phyloP scores from a whole-genome alignment of 148 eudicot species.

The Arctostaphylos glauca region DNA sequence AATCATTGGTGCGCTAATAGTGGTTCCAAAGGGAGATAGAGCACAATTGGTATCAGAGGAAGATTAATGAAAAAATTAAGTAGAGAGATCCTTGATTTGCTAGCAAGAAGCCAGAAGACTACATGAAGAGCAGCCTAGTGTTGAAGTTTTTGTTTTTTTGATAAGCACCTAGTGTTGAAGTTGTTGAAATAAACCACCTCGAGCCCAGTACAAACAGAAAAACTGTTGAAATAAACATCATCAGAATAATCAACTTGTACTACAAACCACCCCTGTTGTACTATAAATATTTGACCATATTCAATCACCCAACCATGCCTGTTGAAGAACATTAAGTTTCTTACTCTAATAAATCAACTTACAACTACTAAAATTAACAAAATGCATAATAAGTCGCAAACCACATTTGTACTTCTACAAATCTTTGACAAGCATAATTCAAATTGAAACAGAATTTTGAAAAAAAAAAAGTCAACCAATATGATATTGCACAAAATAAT shows the following conservation, averaged over 20 bases:
- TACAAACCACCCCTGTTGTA: not conserved
- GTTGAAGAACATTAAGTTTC: not conserved
- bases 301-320: not conserved
- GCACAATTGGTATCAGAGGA: no score
- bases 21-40: no score
- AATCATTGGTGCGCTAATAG: no score
- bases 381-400: not conserved
- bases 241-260: not conserved
- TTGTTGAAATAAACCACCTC: not conserved
- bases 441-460: not conserved
- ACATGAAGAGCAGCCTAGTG: no score
- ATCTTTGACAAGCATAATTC: not conserved
- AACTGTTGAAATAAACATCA: not conserved
- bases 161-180: no score
- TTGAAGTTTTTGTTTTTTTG: no score
- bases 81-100: no score
- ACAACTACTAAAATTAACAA: not conserved
- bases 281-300: not conserved
- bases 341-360: not conserved
- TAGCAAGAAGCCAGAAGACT: not conserved
- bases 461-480: not conserved
- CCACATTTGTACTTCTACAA: not conserved
- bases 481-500: not conserved
- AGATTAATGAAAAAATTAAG: no score
- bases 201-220: not conserved